Conservation (phyloP, 2,329 filamentous ascomycete species). For the Parastagonospora avenae region DNA sequence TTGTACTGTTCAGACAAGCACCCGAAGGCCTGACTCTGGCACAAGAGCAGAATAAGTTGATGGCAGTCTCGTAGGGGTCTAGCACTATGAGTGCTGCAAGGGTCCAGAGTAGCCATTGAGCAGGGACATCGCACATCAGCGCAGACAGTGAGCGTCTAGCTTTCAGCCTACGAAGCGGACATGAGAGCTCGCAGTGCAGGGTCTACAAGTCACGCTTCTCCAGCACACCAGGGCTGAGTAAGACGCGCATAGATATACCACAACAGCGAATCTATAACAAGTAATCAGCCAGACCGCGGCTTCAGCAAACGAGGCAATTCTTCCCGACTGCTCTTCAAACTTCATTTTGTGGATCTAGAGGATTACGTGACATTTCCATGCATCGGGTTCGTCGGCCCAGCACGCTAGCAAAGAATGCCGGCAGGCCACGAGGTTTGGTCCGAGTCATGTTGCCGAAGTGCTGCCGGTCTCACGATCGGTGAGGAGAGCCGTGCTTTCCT, state of each 20-base stretch:
- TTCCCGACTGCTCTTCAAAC: slow-evolving; percentile 2
- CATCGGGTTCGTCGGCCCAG: slow-evolving; percentile 11
- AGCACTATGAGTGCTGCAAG: neutral
- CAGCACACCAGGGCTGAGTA: too few species aligned
- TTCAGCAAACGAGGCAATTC: slow-evolving; percentile 6
- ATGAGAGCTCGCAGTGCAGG: too few species aligned
- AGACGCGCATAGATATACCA: too few species aligned
- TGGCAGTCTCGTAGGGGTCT: slow-evolving; percentile 42
- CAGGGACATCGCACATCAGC: too few species aligned
- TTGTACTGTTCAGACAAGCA: slow-evolving; percentile 87
- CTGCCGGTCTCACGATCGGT: too few species aligned
- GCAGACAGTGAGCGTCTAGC: too few species aligned
- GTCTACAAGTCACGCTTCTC: too few species aligned
- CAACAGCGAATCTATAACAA: too few species aligned
- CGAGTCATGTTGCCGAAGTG: neutral
- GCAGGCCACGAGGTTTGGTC: neutral
- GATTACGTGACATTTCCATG: slow-evolving; percentile 2
- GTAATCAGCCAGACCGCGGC: neutral
- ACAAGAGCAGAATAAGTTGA: slow-evolving; percentile 53
- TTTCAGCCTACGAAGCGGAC: too few species aligned
- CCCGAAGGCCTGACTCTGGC: slow-evolving; percentile 57
- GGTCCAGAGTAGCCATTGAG: neutral
- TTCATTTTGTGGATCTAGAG: neutral
- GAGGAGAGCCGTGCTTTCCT: too few species aligned
- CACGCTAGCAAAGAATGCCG: slow-evolving; percentile 7